phyloP scores from a whole-genome alignment of 352 stramenopile species.

The Globisporangium paroecandrum region DNA sequence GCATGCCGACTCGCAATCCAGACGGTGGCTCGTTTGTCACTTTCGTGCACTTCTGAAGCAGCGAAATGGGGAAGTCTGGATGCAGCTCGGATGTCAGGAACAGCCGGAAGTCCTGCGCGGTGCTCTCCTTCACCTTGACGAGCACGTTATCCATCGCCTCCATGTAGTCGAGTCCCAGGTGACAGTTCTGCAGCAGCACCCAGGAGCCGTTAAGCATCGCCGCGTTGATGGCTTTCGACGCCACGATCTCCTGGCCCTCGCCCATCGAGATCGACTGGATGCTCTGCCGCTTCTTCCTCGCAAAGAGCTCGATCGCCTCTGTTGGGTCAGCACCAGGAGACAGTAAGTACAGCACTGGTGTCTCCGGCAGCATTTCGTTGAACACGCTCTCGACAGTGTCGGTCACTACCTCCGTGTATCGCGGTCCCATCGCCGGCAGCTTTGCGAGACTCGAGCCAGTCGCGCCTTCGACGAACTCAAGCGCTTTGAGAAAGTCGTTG shows the following conservation, averaged over 20 bases:
- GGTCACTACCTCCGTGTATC: conserved; percentile 61
- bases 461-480: conserved; percentile 58
- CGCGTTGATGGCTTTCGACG: conserved; percentile 43
- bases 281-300: conserved; percentile 62
- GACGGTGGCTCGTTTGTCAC: conserved; percentile 77
- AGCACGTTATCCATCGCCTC: conserved; percentile 57
- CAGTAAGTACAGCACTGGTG: conserved; percentile 66
- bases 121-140: conserved; percentile 31
- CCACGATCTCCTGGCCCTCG: conserved; percentile 67
- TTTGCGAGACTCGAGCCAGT: conserved; percentile 27
- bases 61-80: conserved; percentile 51
- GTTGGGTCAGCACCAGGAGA: conserved; percentile 71
- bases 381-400: conserved; percentile 74
- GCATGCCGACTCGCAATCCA: conserved; percentile 62
- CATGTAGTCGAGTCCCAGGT: conserved; percentile 68
- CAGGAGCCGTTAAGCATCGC: conserved; percentile 75
- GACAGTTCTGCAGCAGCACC: conserved; percentile 81
- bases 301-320: conserved; percentile 66
- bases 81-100: conserved; percentile 76
- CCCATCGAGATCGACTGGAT: conserved; percentile 77
- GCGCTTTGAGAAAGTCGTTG: conserved; percentile 55
- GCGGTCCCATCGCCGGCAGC: conserved; percentile 56
- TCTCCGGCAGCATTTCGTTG: conserved; percentile 61
- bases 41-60: conserved; percentile 67
- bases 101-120: conserved; percentile 54